Base-by-base conservation (phyloP, 345 rosid genomes). In the Mangifera indica region DNA sequence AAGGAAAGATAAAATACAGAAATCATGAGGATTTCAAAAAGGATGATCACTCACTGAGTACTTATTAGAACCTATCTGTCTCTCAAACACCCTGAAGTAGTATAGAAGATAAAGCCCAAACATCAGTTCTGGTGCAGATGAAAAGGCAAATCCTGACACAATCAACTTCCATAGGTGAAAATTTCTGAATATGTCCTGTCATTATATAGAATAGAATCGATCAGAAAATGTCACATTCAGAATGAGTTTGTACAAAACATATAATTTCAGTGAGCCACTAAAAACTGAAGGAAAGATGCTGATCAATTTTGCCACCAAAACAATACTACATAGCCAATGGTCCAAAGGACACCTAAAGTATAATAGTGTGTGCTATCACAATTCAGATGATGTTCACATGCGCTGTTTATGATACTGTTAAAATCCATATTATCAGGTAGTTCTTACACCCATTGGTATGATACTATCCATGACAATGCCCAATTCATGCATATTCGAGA, bases 51-150 rank as follows among this genome's bases (percentile, higher is more conserved):
- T 83, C 77, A 95, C 99, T 21, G 91, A 88, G 76, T 89, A 87
- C 84, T 95, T 95, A 67, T 91, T 92, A 53, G 99, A 95, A 76
- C 99, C 99, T 76, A 92, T 95, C 80, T 95, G 98, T 80, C 99
- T 87, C 90, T 95, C 99, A 66, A 95, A 95, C 63, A 96, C 96
- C 77, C 98, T 89, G 77, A 96, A 93, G 90, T 96, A 96, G 82
- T 96, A 96, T 15, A 96, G 79, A 77, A 96, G 85, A 76, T 88
- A 86, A 40, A 93, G 80, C 54, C 99, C 98, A 60, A 96, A 96
- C 89, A 93, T 86, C 84, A 93, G 78, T 72, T 96, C 98, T 10
- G 98, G 93, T 24, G 98, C 89, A 34, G 99, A 91, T 45, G 98
- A 91, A 74, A 96, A 93, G 18, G 97, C 72, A 70, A 96, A 85